Percentiles rank a stretch among this genome's conserved stretches.
These are phyloP conservation scores for Cryphonectria nitschkei DNA, from an alignment of 2,329 filamentous ascomycete species.

Conservation along the genomic window DNA sequence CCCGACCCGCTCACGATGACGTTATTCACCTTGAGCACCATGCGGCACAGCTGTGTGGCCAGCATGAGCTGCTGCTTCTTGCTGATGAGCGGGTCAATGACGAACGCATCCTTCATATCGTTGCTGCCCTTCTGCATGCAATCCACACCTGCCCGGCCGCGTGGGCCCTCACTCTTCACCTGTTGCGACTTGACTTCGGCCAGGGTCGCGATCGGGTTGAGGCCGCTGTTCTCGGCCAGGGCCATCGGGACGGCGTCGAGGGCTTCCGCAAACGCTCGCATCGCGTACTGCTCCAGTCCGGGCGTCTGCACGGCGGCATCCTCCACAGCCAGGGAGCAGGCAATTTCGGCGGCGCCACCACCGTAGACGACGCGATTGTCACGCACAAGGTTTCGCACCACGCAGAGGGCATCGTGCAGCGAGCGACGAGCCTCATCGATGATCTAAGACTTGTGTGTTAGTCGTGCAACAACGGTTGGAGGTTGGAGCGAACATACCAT, in stretches of 20 bases:
- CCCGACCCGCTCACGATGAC: conserved; percentile 89
- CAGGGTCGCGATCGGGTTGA: conserved; percentile 94
- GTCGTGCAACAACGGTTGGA: neutral
- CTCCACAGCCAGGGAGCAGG: conserved; percentile 94
- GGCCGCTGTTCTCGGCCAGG: conserved; percentile 93
- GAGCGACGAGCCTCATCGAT: conserved; percentile 99
- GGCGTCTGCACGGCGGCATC: conserved; percentile 93
- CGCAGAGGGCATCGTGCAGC: conserved; percentile 94
- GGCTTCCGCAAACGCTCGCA: conserved; percentile 96
- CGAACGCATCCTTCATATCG: conserved; percentile 97
- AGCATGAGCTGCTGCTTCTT: conserved; percentile 97
- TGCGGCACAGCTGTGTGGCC: conserved; percentile 94
- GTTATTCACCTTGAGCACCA: conserved; percentile 98
- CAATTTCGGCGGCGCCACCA: conserved; percentile 94
- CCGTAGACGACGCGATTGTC: conserved; percentile 98
- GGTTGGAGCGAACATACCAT: conserved; percentile 67
- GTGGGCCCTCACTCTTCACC: conserved; percentile 68
- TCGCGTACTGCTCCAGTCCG: conserved; percentile 97
- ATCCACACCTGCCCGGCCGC: conserved; percentile 83
- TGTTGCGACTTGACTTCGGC: conserved; percentile 96
- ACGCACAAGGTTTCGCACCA: conserved; percentile 92
- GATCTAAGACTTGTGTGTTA: conserved; percentile 62
- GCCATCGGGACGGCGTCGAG: conserved; percentile 94
- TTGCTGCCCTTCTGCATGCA: conserved; percentile 97
- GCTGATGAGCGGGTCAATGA: conserved; percentile 96